A percentile compares a stretch with the other conserved stretches of the same genome.
Evolutionary conservation across 106 monocot species (phyloP).

Genomic region (Ottelia alismoides): DNA sequence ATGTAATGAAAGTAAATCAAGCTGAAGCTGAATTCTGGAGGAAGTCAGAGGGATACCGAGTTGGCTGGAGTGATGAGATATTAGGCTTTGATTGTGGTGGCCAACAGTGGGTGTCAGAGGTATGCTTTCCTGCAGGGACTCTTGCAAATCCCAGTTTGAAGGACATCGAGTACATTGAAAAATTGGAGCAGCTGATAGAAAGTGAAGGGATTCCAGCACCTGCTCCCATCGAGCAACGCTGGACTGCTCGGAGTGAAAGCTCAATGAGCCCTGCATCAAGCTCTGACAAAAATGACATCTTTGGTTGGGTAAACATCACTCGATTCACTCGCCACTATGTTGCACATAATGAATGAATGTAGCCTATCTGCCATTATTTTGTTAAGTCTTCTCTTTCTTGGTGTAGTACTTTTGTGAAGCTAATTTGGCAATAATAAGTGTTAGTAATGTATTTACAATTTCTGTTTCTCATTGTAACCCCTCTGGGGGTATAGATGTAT

Average conservation of each 20-base stretch:
- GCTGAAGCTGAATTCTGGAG: slow-evolving; percentile 93
- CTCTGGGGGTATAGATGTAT: too few relatives aligned
- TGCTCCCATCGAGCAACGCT: slow-evolving; percentile 92
- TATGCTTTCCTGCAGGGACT: slow-evolving; percentile 73
- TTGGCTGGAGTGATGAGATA: slow-evolving; percentile 92
- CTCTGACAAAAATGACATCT: slow-evolving; percentile 60
- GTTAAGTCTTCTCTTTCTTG: too few relatives aligned
- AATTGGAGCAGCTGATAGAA: slow-evolving; percentile 73
- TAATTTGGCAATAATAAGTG: too few relatives aligned
- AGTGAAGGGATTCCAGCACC: slow-evolving; percentile 74
- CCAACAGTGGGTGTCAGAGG: slow-evolving; percentile 90
- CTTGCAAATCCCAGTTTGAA: slow-evolving; percentile 71
- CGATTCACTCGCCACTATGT: too few relatives aligned
- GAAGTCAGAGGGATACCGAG: slow-evolving; percentile 83
- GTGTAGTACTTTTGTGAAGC: too few relatives aligned
- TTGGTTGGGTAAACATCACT: slow-evolving; percentile 99
- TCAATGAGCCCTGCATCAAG: slow-evolving; percentile 88
- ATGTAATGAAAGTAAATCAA: slow-evolving; percentile 70
- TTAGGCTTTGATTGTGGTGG: slow-evolving; percentile 91
- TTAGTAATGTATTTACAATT: too few relatives aligned
- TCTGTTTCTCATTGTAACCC: too few relatives aligned
- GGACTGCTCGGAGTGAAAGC: slow-evolving; percentile 79
- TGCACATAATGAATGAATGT: too few relatives aligned
- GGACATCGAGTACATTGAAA: slow-evolving; percentile 73
- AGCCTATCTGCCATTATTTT: too few relatives aligned